Base-by-base conservation (phyloP, 192 early-diverging fungal genomes). In the Dispira simplex region DNA sequence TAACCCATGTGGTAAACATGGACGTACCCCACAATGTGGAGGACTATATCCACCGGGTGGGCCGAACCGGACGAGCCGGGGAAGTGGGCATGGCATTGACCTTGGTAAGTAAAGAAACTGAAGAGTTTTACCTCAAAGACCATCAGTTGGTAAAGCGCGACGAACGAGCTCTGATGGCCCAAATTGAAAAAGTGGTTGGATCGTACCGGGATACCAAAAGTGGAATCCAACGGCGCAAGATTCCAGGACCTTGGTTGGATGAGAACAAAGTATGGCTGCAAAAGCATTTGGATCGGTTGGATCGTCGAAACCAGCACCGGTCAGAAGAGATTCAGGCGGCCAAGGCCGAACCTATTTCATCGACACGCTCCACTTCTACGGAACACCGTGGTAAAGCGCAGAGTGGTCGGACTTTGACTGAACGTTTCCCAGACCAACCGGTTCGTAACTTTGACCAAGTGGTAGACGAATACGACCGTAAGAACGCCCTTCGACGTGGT, bases 1-100 rank as follows among this genome's bases (percentile, higher is more conserved):
- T 93, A 12, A 83, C 80, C 60, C 89, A 92, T 68, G 90, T 93
- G 25, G 83, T 93, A 64, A 91, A 91, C 72, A 92, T 86, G 63
- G 91, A 93, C 65, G 71, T 93, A 8, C 82, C 84, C 62, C 76
- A 70, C 23, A 85, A 90, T 64, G 89, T 91, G 68, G 90, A 93
- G 56, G 91, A 92, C 62, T 87, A 86, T 67, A 82, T 93, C 43
- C 90, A 93, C 66, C 83, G 90, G 32, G 91, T 91, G 65, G 90
- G 90, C 13, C 55, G 55, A 4, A 57, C 55, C 13, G 55, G 55
- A 27, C 55, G 55, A 27, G 55, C 55, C 1, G 55, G 55, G n/a
- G n/a, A 57, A 26, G 27, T 14, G n/a, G 55, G 55, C 3, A 57
- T 27, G n/a, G 55, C 55, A 6, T 5, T 57, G n/a, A 57, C 55